These are phyloP conservation scores for Aspergillus terreus DNA, from an alignment of 2,329 filamentous ascomycete genomes.

Conservation along the genomic window DNA sequence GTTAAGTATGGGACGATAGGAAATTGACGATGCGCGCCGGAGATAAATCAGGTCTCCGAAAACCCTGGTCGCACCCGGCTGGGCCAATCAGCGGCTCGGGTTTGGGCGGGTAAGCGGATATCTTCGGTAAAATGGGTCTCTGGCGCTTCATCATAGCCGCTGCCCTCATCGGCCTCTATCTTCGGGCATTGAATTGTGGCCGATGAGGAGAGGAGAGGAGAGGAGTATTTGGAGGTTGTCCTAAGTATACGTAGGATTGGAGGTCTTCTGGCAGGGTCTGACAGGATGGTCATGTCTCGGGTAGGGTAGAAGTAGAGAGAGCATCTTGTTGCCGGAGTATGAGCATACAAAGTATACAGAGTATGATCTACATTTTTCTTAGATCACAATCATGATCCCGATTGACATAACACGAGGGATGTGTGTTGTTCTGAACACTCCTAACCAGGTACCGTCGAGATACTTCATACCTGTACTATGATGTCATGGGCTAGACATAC, in stretches of 20 bases:
- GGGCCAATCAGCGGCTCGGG: conserved; percentile 32
- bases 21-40: conserved; percentile 21
- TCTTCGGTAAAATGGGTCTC: conserved; percentile 13
- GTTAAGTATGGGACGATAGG: conserved; percentile 3
- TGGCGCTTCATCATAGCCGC: not conserved
- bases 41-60: conserved; percentile 34
- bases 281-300: too few species aligned
- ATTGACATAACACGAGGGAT: too few species aligned
- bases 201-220: not conserved
- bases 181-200: not conserved
- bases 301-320: too few species aligned
- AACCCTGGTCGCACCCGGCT: conserved; percentile 6
- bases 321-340: too few species aligned
- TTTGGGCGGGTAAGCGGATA: conserved; percentile 17
- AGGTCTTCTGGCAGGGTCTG: too few species aligned
- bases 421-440: too few species aligned
- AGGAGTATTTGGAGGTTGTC: not conserved
- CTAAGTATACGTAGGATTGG: not conserved
- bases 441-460: too few species aligned
- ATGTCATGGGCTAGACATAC: not conserved
- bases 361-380: too few species aligned
- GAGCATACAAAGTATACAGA: too few species aligned
- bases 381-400: too few species aligned
- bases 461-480: not conserved
- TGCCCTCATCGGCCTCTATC: not conserved